Base-by-base conservation (phyloP, 257 asterid species). In the Solanum bulbocastanum region DNA sequence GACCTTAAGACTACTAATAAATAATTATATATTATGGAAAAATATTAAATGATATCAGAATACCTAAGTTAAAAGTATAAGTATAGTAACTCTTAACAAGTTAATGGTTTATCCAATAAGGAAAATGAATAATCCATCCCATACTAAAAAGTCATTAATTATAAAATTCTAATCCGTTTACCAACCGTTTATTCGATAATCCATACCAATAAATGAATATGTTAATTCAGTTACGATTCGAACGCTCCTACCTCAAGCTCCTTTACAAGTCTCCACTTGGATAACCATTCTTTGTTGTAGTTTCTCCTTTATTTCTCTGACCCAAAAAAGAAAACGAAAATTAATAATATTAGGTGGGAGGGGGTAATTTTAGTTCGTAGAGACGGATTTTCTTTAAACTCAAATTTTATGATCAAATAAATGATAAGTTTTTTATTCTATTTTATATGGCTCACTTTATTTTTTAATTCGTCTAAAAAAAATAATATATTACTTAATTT, bases 171-270 rank as follows among this genome's bases (percentile, higher is more conserved):
- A 18, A 15, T 15, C 1, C 2, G 0, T 15, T 40, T 4, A 5
- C 1, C 23, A 56, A 6, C 4, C 10, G 0, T 18, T 56, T 56
- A 56, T 56, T 56, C 0, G 4, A 56, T 18, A 6, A 56, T 0
- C 10, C 10, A 56, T 18, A 56, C 2, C 10, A 56, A 56, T 52
- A 52, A 52, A 0, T 2, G 0, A 16, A 52, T 15, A 49, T 15
- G 22, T 0, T 15, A 49, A 49, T 16, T 42, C 44, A 9, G 11
- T 40, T 42, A 49, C 22, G 60, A 0, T 15, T 49, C 60, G 8
- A 4, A 4, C 0, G 4, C 52, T 2, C 52, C 5, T 1, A 36
- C 15, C 30, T 60, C 69, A 23, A 60, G 69, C 69, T 60, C 69
- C 69, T 60, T 60, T 52, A 60, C 6, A 23, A 60, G 69, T 60